Evolutionary conservation across 768 basidiomycete species (phyloP).

Genomic region (Lactifluus echinatus): DNA sequence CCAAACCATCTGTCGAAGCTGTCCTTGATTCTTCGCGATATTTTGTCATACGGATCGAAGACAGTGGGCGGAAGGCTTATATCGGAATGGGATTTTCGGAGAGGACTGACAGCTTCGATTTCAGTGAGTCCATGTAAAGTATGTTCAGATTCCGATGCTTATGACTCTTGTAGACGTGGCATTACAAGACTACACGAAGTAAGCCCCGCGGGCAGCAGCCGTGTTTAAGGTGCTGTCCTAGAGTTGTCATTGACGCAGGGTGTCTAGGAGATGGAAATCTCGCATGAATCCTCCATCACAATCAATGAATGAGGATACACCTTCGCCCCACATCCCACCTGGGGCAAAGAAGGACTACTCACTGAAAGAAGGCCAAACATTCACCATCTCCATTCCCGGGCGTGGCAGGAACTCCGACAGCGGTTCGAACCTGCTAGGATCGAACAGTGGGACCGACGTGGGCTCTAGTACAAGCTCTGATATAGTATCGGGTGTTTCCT

Average conservation of each 20-base stretch:
- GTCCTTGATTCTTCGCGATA: constrained; percentile 93
- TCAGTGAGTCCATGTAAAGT: constrained; percentile 50
- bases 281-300: constrained; percentile 25
- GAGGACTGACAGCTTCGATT: constrained; percentile 83
- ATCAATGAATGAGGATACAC: constrained; percentile 40
- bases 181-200: constrained; percentile 83
- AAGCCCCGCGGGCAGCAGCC: constrained; percentile 7
- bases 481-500: constrained; percentile 30
- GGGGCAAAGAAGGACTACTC: constrained; percentile 92
- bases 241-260: neutral
- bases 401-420: constrained; percentile 36
- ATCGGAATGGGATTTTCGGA: constrained; percentile 92
- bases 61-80: constrained; percentile 78
- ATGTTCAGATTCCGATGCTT: too few species aligned
- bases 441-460: constrained; percentile 4
- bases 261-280: constrained; percentile 12
- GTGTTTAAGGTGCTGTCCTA: neutral
- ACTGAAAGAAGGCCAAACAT: constrained; percentile 91
- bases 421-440: constrained; percentile 28
- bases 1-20: constrained; percentile 83
- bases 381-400: constrained; percentile 88
- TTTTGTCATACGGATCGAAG: constrained; percentile 88
- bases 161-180: constrained; percentile 62
- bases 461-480: constrained; percentile 10
- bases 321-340: constrained; percentile 61